Evolutionary conservation across 164 flowering plant genomes (phyloP), one percentile per base, ranked within the genome.

Genomic region (Umbellularia californica): DNA sequence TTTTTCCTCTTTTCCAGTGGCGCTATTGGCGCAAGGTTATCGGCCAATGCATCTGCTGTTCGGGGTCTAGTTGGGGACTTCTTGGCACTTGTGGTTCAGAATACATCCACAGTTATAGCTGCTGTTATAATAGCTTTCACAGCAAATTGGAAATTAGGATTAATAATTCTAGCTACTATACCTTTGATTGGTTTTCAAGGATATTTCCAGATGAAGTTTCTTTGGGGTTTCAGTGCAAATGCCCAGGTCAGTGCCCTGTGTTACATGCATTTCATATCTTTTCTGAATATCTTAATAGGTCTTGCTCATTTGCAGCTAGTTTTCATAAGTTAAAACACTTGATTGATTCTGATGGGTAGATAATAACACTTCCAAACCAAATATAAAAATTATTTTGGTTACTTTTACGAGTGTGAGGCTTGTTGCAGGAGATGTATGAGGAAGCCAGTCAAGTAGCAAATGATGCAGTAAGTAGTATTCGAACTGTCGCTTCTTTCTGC

Each of bases 1-100:
- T 33, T 41, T 58, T 0, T 5, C 35, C 35, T 30, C 35, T 47
- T 0, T 76, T 67, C 20, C 79, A 86, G 88, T 74, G 88, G 88
- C 12, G 85, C 85, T 33, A 70, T 86, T 27, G 87, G 87, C 23
- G 85, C 87, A 76, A 77, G 88, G 72, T 79, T 86, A 72, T 81
- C 88, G 3, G 80, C 81, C 12, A 75, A 77, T 71, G 75, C 79
- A 20, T 65, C 79, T 22, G 72, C 68, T 15, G 75, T 77, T 27
- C 72, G 83, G 52, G 81, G 83, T 65, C 72, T 86, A 22, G 87
- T 86, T 1, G 88, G 88, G 19, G 87, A 86, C 72, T 79, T 83
- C 1, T 72, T 85, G 73, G 83, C 83, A 22, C 69, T 84, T 7
- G 24, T 84, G 64, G 83, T 77, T 10, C 88, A 85, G 74, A 85